These are phyloP conservation scores for Phytophthora hybrid DNA, from an alignment of 352 stramenopile genomes.

Conservation along the genomic window DNA sequence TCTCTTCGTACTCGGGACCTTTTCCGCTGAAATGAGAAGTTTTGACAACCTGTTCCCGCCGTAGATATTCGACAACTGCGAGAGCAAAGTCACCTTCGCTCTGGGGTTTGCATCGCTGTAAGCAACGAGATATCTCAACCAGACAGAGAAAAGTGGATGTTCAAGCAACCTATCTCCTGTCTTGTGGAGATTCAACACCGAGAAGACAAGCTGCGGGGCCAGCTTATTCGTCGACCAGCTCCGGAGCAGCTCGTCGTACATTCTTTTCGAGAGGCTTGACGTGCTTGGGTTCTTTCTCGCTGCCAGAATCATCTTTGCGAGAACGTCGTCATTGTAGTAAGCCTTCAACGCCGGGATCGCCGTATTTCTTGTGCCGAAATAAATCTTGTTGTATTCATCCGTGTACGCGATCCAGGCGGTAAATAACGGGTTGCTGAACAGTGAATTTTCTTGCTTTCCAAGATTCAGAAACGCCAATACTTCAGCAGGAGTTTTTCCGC, in stretches of 20 bases:
- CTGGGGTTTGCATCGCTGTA: slow-evolving; percentile 2
- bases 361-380: slow-evolving; percentile 15
- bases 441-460: not conserved
- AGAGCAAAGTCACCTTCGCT: slow-evolving; percentile 11
- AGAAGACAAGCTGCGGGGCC: slow-evolving; percentile 10
- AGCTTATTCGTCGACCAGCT: slow-evolving; percentile 11
- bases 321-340: slow-evolving; percentile 8
- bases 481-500: not conserved
- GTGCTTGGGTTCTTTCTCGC: slow-evolving; percentile 5
- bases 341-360: slow-evolving; percentile 4
- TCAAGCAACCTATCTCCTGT: slow-evolving; percentile 4
- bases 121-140: slow-evolving; percentile 11
- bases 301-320: slow-evolving; percentile 11
- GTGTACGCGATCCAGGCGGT: slow-evolving; percentile 10
- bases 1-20: slow-evolving; percentile 10
- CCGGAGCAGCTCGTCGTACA: slow-evolving; percentile 19
- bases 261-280: not conserved
- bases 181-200: slow-evolving; percentile 7
- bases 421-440: slow-evolving; percentile 11
- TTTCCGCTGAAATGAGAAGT: slow-evolving; percentile 3
- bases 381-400: slow-evolving; percentile 8
- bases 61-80: slow-evolving; percentile 5
- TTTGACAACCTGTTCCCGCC: slow-evolving; percentile 12
- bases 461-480: slow-evolving; percentile 9
- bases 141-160: slow-evolving; percentile 12